Evolutionary conservation across 306 rosid species (phyloP), one percentile per base, ranked within the genome.

Genomic region (Mimosa pudica): DNA sequence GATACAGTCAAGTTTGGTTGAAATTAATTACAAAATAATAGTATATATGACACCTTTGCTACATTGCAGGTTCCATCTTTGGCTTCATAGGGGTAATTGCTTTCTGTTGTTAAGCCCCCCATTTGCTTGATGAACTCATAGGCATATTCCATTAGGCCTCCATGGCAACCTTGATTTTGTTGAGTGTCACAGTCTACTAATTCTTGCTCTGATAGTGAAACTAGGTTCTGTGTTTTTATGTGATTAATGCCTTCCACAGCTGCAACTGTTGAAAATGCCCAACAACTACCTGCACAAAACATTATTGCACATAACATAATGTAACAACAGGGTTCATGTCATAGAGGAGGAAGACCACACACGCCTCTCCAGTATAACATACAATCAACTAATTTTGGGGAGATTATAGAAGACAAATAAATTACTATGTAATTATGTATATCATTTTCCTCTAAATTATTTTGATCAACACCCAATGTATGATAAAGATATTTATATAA

Each of bases 221-320:
- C 82, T 46, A 88, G 51, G 62, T 77, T 82, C 1, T 82, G 45
- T 68, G 88, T 83, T 84, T 61, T 86, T 76, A 88, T 84, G 77
- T 88, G 86, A 82, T 88, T 88, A 58, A 88, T 84, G 5, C 91
- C 91, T 84, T 88, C 91, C 55, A 88, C 89, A 3, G 91, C 88
- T 45, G 67, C 91, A 51, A 86, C 78, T 0, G 91, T 82, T 71
- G 91, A 84, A 86, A 88, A 88, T 0, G 89, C 91, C 91, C 91
- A 88, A 24, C 91, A 88, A 41, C 91, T 88, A 24, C 91, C 91
- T 88, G 5, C 8, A 71, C 8, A 33, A 12, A 57, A 78, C 71
- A 78, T 58, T 55, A 77, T 4, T 5, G 36, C 38, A 84, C 2
- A 41, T 41, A 38, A 14, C 10, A 46, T 10, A 38, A 38, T 41